These are phyloP conservation scores for Fraxinus excelsior DNA, from an alignment of 257 asterid genomes.

Conservation along the genomic window DNA sequence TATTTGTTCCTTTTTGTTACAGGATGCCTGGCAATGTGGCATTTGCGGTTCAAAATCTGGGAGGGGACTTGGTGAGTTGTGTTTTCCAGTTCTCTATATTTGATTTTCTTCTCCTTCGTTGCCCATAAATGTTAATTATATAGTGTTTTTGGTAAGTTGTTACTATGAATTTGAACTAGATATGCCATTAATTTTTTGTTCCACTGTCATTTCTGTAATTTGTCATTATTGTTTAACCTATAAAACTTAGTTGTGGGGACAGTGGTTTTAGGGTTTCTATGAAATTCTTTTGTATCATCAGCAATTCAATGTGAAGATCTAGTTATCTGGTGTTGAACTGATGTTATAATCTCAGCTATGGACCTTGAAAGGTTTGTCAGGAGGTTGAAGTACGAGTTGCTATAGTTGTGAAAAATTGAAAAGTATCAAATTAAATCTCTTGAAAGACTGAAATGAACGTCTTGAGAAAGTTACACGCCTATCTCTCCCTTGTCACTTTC, in stretches of 20 bases:
- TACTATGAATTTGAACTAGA: background rate
- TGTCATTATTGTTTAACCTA: background rate
- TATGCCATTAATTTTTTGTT: background rate
- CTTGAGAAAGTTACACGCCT: background rate
- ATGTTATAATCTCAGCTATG: background rate
- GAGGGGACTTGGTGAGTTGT: slow-evolving; percentile 89
- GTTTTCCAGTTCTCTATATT: background rate
- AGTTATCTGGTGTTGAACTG: background rate
- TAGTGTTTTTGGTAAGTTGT: slow-evolving; percentile 4
- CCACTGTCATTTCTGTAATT: slow-evolving; percentile 4
- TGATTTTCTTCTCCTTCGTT: slow-evolving; percentile 2
- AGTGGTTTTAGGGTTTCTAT: background rate
- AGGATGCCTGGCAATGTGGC: slow-evolving; percentile 98
- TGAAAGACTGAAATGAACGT: background rate
- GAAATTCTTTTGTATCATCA: no score
- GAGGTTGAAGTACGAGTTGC: background rate
- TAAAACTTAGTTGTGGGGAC: background rate
- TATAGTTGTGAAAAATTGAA: background rate
- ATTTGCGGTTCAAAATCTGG: slow-evolving; percentile 95
- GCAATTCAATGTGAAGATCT: background rate
- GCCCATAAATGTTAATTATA: slow-evolving; percentile 8
- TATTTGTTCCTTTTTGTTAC: slow-evolving; percentile 24
- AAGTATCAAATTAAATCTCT: background rate
- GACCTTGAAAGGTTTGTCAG: background rate
- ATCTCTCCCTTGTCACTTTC: background rate